A percentile compares a stretch with the other conserved stretches of the same genome.
Conservation (phyloP, 768 basidiomycete species). For the Hortiboletus campestris region DNA sequence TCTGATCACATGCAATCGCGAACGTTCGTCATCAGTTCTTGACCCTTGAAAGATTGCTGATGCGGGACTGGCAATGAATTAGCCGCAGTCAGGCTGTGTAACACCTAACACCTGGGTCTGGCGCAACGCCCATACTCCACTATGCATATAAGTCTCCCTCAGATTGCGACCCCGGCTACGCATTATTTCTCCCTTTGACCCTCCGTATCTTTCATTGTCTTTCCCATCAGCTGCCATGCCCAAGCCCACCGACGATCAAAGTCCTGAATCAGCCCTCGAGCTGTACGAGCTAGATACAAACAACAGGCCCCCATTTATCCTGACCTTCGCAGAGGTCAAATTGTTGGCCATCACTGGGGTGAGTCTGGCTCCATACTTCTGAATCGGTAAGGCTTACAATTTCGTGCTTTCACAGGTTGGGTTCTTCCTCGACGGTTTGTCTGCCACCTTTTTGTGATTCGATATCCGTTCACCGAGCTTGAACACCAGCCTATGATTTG, state of each 20-base stretch:
- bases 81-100: slow-evolving; percentile 2
- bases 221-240: slow-evolving; percentile 10
- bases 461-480: slow-evolving; percentile 3
- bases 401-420: slow-evolving; percentile 45
- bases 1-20: not conserved
- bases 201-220: not conserved
- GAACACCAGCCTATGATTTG: slow-evolving; percentile 62
- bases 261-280: slow-evolving; percentile 19
- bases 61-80: not conserved
- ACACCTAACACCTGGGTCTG: not conserved
- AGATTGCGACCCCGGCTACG: not conserved
- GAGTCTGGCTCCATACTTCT: slow-evolving; percentile 16
- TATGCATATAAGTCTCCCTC: slow-evolving; percentile 2
- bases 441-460: not conserved
- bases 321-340: slow-evolving; percentile 52
- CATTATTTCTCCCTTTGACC: not conserved
- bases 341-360: slow-evolving; percentile 62
- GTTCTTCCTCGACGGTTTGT: slow-evolving; percentile 68
- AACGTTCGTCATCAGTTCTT: slow-evolving; percentile 9
- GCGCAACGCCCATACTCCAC: not conserved
- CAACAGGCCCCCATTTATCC: slow-evolving; percentile 37
- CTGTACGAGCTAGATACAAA: slow-evolving; percentile 29
- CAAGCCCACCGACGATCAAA: not conserved
- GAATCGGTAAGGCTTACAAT: not conserved
- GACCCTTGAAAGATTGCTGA: not conserved